Conservation (phyloP, 768 basidiomycete species). For the Lyophyllum shimeji region DNA sequence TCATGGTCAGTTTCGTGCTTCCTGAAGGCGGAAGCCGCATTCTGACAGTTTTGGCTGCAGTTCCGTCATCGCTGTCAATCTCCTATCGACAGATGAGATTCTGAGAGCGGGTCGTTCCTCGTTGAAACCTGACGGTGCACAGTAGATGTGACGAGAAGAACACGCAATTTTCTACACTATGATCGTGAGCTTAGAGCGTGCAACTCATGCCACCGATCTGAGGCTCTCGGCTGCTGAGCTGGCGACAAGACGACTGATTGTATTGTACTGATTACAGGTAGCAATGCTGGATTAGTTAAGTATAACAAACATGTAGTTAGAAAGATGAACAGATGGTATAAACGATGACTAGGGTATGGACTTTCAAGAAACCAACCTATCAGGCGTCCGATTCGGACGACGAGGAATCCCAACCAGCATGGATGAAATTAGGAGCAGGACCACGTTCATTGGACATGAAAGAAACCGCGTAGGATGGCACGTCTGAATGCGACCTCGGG, state of each 20-base stretch:
- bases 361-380: background rate
- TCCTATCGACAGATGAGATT: conserved; percentile 96
- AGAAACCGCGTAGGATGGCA: conserved; percentile 34
- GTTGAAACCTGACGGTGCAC: conserved; percentile 74
- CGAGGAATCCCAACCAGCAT: conserved; percentile 58
- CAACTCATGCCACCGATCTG: background rate
- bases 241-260: background rate
- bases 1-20: conserved; percentile 65
- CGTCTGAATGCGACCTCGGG: conserved; percentile 4
- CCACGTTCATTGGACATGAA: conserved; percentile 37
- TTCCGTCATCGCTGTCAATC: conserved; percentile 92
- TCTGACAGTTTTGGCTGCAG: conserved; percentile 37
- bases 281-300: background rate
- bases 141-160: conserved; percentile 27
- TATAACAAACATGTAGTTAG: conserved; percentile 2
- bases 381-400: conserved; percentile 27
- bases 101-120: conserved; percentile 86
- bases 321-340: background rate
- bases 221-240: background rate
- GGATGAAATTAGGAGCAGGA: conserved; percentile 49
- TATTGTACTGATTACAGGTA: conserved; percentile 3
- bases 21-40: background rate
- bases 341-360: background rate
- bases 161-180: background rate
- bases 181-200: background rate